Conservation (phyloP, 2,329 filamentous ascomycete genomes). For the Fusarium hostae region DNA sequence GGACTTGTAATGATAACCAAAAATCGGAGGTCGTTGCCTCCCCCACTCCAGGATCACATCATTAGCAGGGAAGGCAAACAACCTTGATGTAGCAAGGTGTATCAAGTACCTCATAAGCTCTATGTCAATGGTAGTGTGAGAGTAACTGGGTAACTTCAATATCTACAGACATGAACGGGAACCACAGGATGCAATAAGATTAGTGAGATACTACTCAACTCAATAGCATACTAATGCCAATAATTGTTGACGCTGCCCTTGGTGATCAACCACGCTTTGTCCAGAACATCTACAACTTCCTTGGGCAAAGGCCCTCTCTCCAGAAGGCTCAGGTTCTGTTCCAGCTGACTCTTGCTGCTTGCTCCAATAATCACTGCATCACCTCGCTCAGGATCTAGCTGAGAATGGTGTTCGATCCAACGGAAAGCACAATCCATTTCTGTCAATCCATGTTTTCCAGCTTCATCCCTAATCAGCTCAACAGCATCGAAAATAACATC, state of each 20-base stretch:
- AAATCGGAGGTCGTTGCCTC: not conserved
- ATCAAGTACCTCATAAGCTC: not conserved
- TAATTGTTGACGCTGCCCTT: slow-evolving; percentile 1
- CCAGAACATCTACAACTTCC: slow-evolving; percentile 69
- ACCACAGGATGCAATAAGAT: not conserved
- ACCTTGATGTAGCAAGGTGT: not conserved
- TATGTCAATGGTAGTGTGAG: not conserved
- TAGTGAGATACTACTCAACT: no score
- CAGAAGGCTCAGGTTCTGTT: slow-evolving; percentile 54
- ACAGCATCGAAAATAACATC: slow-evolving; percentile 68
- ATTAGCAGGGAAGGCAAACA: not conserved
- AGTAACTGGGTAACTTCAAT: no score
- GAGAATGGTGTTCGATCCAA: slow-evolving; percentile 73
- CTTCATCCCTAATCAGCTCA: slow-evolving; percentile 69
- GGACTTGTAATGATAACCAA: not conserved
- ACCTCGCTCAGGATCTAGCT: slow-evolving; percentile 50
- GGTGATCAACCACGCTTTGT: not conserved
- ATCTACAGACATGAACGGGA: no score
- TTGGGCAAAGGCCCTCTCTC: slow-evolving; percentile 74
- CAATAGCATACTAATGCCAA: not conserved
- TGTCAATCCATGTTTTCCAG: slow-evolving; percentile 71
- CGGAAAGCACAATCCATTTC: slow-evolving; percentile 75
- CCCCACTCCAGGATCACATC: no score
- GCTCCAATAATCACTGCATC: slow-evolving; percentile 65
- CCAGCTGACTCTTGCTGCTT: slow-evolving; percentile 60